These are phyloP conservation scores for Acanthamoeba royreba DNA, from an alignment of 208 protist species.

Conservation along the genomic window DNA sequence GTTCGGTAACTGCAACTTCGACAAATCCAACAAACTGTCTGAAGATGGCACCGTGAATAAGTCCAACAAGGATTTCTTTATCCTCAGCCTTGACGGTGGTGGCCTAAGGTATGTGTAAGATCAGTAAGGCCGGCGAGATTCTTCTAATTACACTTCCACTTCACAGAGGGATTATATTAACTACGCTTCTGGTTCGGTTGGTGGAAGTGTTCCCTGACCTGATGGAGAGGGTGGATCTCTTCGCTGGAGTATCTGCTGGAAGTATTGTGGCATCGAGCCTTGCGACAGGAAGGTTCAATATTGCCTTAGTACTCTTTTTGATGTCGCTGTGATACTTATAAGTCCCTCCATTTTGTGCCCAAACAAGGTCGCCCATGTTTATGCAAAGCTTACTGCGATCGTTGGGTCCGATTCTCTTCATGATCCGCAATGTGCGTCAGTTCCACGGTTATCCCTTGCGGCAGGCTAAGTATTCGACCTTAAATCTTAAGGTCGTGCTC, in stretches of 20 bases:
- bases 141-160: not conserved
- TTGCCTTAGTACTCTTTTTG: not conserved
- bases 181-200: slow-evolving; percentile 54
- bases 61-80: not conserved
- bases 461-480: not conserved
- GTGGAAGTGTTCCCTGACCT: slow-evolving; percentile 60
- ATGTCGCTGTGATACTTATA: not conserved
- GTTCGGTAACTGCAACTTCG: not conserved
- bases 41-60: not conserved
- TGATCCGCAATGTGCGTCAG: slow-evolving; percentile 2
- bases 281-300: not conserved
- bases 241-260: slow-evolving; percentile 38
- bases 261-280: slow-evolving; percentile 38
- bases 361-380: not conserved
- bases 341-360: not conserved
- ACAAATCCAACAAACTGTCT: not conserved
- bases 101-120: not conserved
- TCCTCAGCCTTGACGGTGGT: not conserved
- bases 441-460: slow-evolving; percentile 31
- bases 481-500: slow-evolving; percentile 3
- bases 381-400: not conserved
- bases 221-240: slow-evolving; percentile 60
- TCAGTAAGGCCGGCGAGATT: not conserved
- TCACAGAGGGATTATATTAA: slow-evolving; percentile 51
- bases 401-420: not conserved